Evolutionary conservation across 495 filamentous ascomycete species (phyloP).

Genomic region (Xylaria bambusicola): DNA sequence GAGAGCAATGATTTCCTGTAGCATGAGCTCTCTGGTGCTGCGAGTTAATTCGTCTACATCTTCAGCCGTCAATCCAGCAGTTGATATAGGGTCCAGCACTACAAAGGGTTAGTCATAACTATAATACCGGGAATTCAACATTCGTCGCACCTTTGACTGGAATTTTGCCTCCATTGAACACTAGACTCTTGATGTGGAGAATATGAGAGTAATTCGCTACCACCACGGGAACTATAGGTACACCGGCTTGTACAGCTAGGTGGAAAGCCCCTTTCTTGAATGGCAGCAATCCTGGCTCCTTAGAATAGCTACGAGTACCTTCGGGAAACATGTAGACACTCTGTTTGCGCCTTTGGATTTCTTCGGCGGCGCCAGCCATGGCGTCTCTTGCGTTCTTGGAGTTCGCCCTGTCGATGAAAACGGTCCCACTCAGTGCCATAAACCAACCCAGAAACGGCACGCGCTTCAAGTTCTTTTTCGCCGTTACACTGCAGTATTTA

Average conservation of each 20-base stretch:
- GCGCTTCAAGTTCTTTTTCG: slow-evolving; percentile 80
- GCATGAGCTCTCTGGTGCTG: slow-evolving; percentile 74
- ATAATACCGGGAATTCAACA: not conserved
- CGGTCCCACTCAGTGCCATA: slow-evolving; percentile 84
- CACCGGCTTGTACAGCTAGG: slow-evolving; percentile 88
- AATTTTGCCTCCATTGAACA: slow-evolving; percentile 75
- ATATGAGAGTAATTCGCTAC: slow-evolving; percentile 85
- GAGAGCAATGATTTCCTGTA: slow-evolving; percentile 68
- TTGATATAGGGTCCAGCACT: slow-evolving; percentile 86
- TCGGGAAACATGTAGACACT: slow-evolving; percentile 94
- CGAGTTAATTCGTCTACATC: slow-evolving; percentile 82
- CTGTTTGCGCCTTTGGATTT: slow-evolving; percentile 75
- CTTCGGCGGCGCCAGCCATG: slow-evolving; percentile 77
- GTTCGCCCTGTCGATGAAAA: slow-evolving; percentile 93
- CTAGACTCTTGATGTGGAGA: slow-evolving; percentile 65
- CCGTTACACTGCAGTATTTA: slow-evolving; percentile 87
- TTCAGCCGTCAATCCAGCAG: slow-evolving; percentile 69
- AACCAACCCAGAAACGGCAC: slow-evolving; percentile 96
- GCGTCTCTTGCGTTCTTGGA: slow-evolving; percentile 77
- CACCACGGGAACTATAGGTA: slow-evolving; percentile 88
- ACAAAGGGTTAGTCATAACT: slow-evolving; percentile 17
- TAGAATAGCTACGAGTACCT: slow-evolving; percentile 87
- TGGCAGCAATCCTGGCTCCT: slow-evolving; percentile 74
- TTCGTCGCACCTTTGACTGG: slow-evolving; percentile 71
- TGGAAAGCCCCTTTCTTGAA: slow-evolving; percentile 99